A percentile compares a stretch with the other conserved stretches of the same genome.
Evolutionary conservation across 495 filamentous ascomycete genomes (phyloP).

Genomic region (Penicillium silybi): DNA sequence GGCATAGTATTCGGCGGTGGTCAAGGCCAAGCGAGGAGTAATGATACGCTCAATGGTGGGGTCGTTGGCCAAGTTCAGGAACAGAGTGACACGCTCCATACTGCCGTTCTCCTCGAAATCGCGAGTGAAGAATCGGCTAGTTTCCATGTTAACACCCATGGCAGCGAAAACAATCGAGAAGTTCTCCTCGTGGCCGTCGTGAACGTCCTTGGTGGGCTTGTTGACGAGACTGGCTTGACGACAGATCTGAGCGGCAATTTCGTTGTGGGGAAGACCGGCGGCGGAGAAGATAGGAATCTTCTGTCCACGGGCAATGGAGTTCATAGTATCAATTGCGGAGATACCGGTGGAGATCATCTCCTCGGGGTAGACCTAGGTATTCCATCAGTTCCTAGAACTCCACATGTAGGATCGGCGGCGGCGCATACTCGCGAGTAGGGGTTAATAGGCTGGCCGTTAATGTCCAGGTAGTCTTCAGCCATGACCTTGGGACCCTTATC

Average conservation of each 20-base stretch:
- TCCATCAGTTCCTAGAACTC: conserved; percentile 15
- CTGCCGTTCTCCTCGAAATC: conserved; percentile 99
- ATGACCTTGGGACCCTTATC: conserved; percentile 99
- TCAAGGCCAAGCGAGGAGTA: conserved; percentile 95
- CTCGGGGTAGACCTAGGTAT: conserved; percentile 83
- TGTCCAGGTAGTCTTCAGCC: conserved; percentile 96
- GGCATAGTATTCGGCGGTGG: conserved; percentile 98
- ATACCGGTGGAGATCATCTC: conserved; percentile 99
- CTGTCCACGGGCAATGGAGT: conserved; percentile 98
- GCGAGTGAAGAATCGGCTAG: conserved; percentile 93
- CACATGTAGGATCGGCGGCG: neutral
- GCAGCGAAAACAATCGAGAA: conserved; percentile 99
- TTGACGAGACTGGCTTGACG: conserved; percentile 91
- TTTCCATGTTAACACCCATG: conserved; percentile 99
- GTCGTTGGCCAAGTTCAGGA: conserved; percentile 98
- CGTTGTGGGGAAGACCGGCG: conserved; percentile 96
- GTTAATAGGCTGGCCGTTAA: conserved; percentile 99
- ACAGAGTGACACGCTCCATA: conserved; percentile 93
- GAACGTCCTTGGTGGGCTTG: conserved; percentile 86
- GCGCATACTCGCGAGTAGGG: conserved; percentile 83
- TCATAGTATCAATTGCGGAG: conserved; percentile 99
- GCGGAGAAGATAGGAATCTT: conserved; percentile 99
- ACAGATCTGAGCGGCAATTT: conserved; percentile 97
- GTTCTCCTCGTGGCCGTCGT: conserved; percentile 97
- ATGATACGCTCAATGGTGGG: conserved; percentile 99